Evolutionary conservation across 2,329 filamentous ascomycete species (phyloP).

Genomic region (Apiospora malaysiana): DNA sequence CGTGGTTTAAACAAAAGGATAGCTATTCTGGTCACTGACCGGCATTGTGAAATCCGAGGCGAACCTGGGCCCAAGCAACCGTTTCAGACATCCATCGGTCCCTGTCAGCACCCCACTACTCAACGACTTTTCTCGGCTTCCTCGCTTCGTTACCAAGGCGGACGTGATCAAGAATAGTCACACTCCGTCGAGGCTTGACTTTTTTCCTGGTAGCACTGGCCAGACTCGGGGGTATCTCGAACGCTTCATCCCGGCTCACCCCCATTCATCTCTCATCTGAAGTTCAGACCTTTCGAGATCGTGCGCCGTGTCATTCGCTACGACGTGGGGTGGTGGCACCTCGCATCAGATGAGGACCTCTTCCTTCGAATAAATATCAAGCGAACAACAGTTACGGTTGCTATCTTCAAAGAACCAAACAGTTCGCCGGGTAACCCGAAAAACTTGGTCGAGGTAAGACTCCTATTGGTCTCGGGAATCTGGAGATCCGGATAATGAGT

Average conservation of each 20-base stretch:
- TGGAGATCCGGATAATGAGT: slow-evolving; percentile 21
- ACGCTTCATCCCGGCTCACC: neutral
- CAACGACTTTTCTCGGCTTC: neutral
- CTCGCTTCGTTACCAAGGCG: neutral
- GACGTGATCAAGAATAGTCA: slow-evolving; percentile 15
- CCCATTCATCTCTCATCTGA: slow-evolving; percentile 4
- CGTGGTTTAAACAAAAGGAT: neutral
- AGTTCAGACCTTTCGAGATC: slow-evolving; percentile 8
- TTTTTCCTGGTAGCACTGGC: neutral
- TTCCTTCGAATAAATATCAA: neutral
- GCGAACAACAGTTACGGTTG: neutral
- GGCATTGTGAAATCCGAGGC: slow-evolving; percentile 17
- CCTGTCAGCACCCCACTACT: slow-evolving; percentile 9
- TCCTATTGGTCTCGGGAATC: neutral
- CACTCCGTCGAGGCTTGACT: neutral
- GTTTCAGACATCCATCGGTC: slow-evolving; percentile 15
- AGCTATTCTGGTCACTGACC: neutral
- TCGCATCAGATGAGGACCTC: neutral
- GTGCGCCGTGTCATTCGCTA: neutral
- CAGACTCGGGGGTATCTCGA: neutral
- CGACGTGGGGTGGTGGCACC: neutral
- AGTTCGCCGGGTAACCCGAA: neutral
- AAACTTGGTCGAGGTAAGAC: neutral
- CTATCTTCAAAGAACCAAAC: neutral
- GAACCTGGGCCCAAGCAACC: neutral